Evolutionary conservation across 1,139 yeast genomes (phyloP).

Genomic region (Candida gigantensis): DNA sequence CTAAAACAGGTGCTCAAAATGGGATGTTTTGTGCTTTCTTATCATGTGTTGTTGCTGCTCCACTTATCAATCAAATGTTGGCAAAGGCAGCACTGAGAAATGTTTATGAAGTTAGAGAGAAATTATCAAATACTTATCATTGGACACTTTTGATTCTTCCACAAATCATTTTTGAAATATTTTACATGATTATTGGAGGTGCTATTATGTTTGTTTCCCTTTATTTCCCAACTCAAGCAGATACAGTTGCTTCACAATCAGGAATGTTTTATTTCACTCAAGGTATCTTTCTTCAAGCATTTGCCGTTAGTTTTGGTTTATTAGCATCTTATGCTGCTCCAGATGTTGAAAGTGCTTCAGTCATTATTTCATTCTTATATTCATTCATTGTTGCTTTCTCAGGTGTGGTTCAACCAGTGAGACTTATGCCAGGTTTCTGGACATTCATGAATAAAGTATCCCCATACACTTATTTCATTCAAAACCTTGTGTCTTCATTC

Average conservation of each 20-base stretch:
- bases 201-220: slow-evolving; percentile 54
- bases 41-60: slow-evolving; percentile 50
- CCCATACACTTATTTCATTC: slow-evolving; percentile 69
- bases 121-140: slow-evolving; percentile 64
- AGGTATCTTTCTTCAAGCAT: slow-evolving; percentile 54
- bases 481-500: slow-evolving; percentile 53
- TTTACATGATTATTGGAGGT: slow-evolving; percentile 54
- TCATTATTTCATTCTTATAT: slow-evolving; percentile 52
- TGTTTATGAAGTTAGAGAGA: slow-evolving; percentile 62
- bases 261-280: slow-evolving; percentile 55
- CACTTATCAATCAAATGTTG: slow-evolving; percentile 44
- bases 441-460: slow-evolving; percentile 63
- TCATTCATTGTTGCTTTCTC: slow-evolving; percentile 59
- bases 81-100: slow-evolving; percentile 53
- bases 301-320: slow-evolving; percentile 55
- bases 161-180: slow-evolving; percentile 55
- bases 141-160: slow-evolving; percentile 58
- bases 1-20: slow-evolving; percentile 53
- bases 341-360: slow-evolving; percentile 62
- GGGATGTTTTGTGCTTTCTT: slow-evolving; percentile 54
- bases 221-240: slow-evolving; percentile 60
- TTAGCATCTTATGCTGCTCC: slow-evolving; percentile 59
- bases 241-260: slow-evolving; percentile 48
- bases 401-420: slow-evolving; percentile 63
- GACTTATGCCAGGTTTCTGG: slow-evolving; percentile 70